Conservation (phyloP, 1,284 basidiomycete genomes). For the Ceratobasidium sp. region DNA sequence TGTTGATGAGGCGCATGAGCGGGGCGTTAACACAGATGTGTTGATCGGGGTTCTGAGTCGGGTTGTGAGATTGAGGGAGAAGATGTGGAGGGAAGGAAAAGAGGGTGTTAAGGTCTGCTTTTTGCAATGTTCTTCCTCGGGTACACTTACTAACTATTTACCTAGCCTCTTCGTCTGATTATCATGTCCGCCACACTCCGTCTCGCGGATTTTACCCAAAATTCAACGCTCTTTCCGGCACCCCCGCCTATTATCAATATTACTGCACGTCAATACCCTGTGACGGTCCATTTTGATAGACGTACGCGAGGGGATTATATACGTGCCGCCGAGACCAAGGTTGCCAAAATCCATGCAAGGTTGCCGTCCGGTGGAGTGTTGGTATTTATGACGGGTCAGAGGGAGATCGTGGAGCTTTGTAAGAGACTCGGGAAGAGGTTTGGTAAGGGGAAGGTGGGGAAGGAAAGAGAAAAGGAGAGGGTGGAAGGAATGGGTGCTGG, state of each 20-base stretch:
- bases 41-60: conserved; percentile 95
- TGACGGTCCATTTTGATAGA: conserved; percentile 94
- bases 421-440: conserved; percentile 83
- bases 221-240: conserved; percentile 82
- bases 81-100: conserved; percentile 84
- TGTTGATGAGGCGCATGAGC: conserved; percentile 97
- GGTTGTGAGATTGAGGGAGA: conserved; percentile 88
- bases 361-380: conserved; percentile 79
- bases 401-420: conserved; percentile 77
- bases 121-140: not conserved
- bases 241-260: conserved; percentile 94
- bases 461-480: conserved; percentile 52
- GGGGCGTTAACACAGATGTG: conserved; percentile 98
- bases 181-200: conserved; percentile 99
- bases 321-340: conserved; percentile 90
- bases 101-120: conserved; percentile 71
- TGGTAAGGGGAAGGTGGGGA: conserved; percentile 71
- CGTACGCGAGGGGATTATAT: conserved; percentile 91
- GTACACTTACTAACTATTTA: not conserved
- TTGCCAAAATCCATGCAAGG: conserved; percentile 81
- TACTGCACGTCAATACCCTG: conserved; percentile 92
- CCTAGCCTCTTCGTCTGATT: conserved; percentile 87
- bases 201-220: conserved; percentile 92
- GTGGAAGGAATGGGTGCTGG: conserved; percentile 25
- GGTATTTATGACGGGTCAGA: conserved; percentile 83